Evolutionary conservation across 176 grass and related monocot genomes (phyloP).

Genomic region (Zea luxurians): DNA sequence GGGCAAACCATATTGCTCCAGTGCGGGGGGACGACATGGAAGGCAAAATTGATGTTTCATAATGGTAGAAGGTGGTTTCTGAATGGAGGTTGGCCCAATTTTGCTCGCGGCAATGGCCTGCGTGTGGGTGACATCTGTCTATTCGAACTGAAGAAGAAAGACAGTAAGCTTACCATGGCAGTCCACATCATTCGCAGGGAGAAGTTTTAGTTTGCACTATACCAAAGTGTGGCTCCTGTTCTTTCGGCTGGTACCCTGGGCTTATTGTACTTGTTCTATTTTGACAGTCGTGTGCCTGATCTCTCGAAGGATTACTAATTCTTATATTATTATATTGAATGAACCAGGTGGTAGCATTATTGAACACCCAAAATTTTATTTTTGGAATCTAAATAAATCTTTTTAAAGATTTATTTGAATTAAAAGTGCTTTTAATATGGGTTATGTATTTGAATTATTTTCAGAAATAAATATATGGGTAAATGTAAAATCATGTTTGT

Average conservation of each 20-base stretch:
- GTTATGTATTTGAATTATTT: too few species aligned
- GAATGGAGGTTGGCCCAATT: conserved; percentile 32
- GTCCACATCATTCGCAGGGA: conserved; percentile 41
- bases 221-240: neutral
- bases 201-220: neutral
- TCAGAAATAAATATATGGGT: too few species aligned
- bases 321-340: too few species aligned
- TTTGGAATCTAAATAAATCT: too few species aligned
- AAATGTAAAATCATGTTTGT: too few species aligned
- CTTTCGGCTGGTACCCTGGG: neutral
- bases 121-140: conserved; percentile 49
- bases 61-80: conserved; percentile 18
- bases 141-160: conserved; percentile 41
- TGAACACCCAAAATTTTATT: too few species aligned
- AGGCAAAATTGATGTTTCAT: neutral
- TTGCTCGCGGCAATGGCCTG: conserved; percentile 44
- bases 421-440: too few species aligned
- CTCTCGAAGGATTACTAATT: neutral
- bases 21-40: neutral
- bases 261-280: neutral
- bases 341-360: too few species aligned
- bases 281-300: neutral
- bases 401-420: too few species aligned
- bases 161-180: conserved; percentile 32
- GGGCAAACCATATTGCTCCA: conserved; percentile 20